phyloP scores from a whole-genome alignment of 2,329 filamentous ascomycete species.

The Raffaelea deltoideospora region DNA sequence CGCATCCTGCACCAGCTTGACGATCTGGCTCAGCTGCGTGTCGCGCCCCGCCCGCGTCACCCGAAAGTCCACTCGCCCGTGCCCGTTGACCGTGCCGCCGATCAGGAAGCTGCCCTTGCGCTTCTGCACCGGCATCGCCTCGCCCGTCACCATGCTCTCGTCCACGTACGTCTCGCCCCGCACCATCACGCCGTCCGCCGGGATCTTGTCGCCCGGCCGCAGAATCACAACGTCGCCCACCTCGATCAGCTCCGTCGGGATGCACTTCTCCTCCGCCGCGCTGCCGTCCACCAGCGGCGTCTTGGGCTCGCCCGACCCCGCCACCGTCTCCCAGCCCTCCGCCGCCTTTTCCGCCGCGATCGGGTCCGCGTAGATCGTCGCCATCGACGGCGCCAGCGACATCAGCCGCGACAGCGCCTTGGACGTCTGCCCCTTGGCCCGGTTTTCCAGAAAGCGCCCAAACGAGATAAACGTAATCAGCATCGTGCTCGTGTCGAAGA shows the following conservation, averaged over 20 bases:
- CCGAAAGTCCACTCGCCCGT: constrained; percentile 79
- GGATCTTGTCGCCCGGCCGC: constrained; percentile 90
- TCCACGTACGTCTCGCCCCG: constrained; percentile 87
- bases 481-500: constrained; percentile 98
- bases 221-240: constrained; percentile 88
- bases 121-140: constrained; percentile 91
- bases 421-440: constrained; percentile 90
- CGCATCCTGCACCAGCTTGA: constrained; percentile 94
- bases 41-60: constrained; percentile 88
- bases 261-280: constrained; percentile 65
- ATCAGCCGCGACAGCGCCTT: constrained; percentile 86
- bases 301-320: constrained; percentile 25
- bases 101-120: constrained; percentile 65
- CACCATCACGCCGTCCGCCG: constrained; percentile 76
- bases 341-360: constrained; percentile 85
- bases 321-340: constrained; percentile 52
- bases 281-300: constrained; percentile 33
- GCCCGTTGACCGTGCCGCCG: constrained; percentile 89
- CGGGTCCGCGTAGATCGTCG: constrained; percentile 87
- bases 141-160: constrained; percentile 97
- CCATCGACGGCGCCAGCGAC: constrained; percentile 92
- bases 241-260: constrained; percentile 88
- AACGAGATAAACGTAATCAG: constrained; percentile 90
- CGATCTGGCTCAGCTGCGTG: constrained; percentile 94
- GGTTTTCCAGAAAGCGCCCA: constrained; percentile 82